Evolutionary conservation across 345 rosid genomes (phyloP).

Genomic region (Iberis pinnata): DNA sequence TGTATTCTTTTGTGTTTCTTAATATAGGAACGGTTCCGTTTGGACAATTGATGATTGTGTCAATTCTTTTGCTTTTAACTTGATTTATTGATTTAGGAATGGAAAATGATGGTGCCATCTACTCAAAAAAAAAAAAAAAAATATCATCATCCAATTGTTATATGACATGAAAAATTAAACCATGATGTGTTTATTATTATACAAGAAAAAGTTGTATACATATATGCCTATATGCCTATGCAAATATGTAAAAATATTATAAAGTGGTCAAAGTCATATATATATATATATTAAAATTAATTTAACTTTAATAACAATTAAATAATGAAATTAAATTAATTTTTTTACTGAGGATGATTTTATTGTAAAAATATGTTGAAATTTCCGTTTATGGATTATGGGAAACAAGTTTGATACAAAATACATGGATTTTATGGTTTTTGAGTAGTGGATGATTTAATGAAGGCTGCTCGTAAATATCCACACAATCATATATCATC

Average conservation of each 20-base stretch:
- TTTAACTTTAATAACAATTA: too few species aligned
- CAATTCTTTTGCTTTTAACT: background rate
- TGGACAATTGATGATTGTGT: background rate
- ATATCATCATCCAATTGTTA: too few species aligned
- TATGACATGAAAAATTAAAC: too few species aligned
- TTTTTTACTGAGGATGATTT: too few species aligned
- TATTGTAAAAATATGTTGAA: too few species aligned
- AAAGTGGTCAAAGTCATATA: too few species aligned
- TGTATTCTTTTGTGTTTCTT: background rate
- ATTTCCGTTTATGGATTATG: background rate
- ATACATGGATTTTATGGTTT: slow-evolving; percentile 15
- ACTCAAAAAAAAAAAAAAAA: background rate
- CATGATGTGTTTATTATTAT: background rate
- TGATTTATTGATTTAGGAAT: background rate
- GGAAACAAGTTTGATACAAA: too few species aligned
- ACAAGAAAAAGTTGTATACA: too few species aligned
- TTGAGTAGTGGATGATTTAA: slow-evolving; percentile 6
- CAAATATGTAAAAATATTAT: too few species aligned
- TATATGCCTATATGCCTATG: too few species aligned
- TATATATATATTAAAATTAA: too few species aligned
- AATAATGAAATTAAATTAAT: too few species aligned
- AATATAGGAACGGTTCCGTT: slow-evolving; percentile 9
- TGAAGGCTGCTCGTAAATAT: slow-evolving; percentile 15
- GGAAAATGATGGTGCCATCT: slow-evolving; percentile 17
- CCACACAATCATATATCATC: slow-evolving; percentile 10